A percentile compares a stretch with the other conserved stretches of the same genome.
These are phyloP conservation scores for Fusarium mangiferae DNA, from an alignment of 2,329 filamentous ascomycete species.

Conservation along the genomic window DNA sequence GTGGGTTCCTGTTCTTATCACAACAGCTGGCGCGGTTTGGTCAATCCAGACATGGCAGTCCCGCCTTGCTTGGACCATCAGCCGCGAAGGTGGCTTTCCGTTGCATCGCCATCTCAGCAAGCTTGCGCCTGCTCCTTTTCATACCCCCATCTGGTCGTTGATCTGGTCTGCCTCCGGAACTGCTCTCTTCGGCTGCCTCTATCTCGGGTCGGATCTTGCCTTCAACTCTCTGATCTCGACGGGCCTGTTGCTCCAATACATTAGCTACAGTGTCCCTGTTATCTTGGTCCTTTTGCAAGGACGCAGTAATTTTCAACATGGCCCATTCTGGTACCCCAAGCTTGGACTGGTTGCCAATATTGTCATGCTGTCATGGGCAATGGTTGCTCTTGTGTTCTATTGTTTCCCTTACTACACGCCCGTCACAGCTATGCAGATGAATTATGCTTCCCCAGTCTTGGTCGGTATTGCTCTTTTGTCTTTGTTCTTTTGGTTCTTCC, in stretches of 20 bases:
- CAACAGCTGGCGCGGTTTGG: neutral
- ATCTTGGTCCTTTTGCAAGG: neutral
- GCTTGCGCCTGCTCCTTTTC: neutral
- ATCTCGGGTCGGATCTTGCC: neutral
- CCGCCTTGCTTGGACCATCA: neutral
- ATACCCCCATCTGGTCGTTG: neutral
- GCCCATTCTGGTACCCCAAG: slow-evolving; percentile 1
- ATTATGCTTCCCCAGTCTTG: slow-evolving; percentile 1
- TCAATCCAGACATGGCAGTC: slow-evolving; percentile 11
- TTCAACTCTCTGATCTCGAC: slow-evolving; percentile 10
- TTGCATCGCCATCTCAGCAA: slow-evolving; percentile 3
- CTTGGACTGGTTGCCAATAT: neutral
- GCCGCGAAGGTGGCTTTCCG: slow-evolving; percentile 1
- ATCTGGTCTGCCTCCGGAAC: neutral
- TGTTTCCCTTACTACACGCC: slow-evolving; percentile 1
- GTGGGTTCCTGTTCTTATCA: slow-evolving; percentile 1
- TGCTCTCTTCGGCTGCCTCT: neutral
- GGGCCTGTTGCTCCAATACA: neutral
- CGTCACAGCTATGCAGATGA: neutral
- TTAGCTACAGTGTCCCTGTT: slow-evolving; percentile 3
- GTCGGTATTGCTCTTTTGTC: neutral
- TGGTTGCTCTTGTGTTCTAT: neutral
- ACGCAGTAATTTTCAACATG: neutral
- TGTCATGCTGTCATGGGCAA: neutral
- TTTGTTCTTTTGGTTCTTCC: neutral